Evolutionary conservation across 306 rosid genomes (phyloP).

Genomic region (Vicia sativa): DNA sequence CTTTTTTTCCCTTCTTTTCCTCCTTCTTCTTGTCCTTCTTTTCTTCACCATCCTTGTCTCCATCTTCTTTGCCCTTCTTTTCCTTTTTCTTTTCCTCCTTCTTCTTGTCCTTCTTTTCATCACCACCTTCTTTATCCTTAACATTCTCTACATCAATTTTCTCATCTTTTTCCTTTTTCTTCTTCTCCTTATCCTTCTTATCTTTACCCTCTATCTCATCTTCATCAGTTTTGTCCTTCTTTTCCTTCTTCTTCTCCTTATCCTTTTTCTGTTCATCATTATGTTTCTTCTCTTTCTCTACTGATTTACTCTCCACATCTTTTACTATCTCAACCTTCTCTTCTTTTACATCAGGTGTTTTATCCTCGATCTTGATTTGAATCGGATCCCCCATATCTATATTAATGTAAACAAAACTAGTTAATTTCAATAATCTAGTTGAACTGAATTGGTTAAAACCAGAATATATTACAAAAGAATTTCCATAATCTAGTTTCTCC

Average conservation of each 20-base stretch:
- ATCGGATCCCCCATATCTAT: constrained; percentile 52
- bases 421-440: neutral
- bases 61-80: constrained; percentile 16
- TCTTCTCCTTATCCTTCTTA: neutral
- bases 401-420: neutral
- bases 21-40: neutral
- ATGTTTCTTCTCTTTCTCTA: constrained; percentile 45
- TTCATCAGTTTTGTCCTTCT: neutral
- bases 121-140: too few species aligned
- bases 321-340: constrained; percentile 45
- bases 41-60: constrained; percentile 3
- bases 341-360: constrained; percentile 37
- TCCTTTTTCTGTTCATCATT: constrained; percentile 29
- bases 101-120: neutral
- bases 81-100: constrained; percentile 11
- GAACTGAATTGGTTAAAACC: too few species aligned
- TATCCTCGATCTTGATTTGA: constrained; percentile 46
- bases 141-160: neutral
- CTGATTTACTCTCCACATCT: constrained; percentile 49
- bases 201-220: neutral
- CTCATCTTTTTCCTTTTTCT: neutral
- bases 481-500: too few species aligned
- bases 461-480: too few species aligned
- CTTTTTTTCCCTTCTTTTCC: neutral
- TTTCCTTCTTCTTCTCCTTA: neutral